Evolutionary conservation across 1,284 basidiomycete genomes (phyloP).

Genomic region (Boletellus sp.): DNA sequence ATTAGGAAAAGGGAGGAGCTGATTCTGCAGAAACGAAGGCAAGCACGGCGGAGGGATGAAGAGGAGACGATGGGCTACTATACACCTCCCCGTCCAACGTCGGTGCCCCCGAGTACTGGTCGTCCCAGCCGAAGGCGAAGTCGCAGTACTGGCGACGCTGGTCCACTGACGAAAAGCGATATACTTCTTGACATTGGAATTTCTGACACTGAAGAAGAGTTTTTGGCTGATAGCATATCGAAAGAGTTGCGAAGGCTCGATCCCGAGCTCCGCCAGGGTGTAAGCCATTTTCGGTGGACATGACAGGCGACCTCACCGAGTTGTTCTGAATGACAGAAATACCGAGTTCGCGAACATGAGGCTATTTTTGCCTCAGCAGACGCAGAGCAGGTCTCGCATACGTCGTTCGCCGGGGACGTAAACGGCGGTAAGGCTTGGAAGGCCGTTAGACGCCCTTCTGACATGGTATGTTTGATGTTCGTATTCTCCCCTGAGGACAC

Average conservation of each 20-base stretch:
- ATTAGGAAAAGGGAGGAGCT: conserved; percentile 64
- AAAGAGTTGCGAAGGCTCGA: conserved; percentile 62
- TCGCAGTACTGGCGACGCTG: conserved; percentile 69
- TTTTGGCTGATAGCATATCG: conserved; percentile 63
- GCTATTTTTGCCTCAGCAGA: conserved; percentile 83
- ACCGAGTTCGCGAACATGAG: conserved; percentile 66
- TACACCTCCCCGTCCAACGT: conserved; percentile 27
- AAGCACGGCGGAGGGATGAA: conserved; percentile 53
- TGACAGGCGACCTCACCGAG: conserved; percentile 1
- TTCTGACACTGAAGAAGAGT: conserved; percentile 45
- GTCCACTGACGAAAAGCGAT: conserved; percentile 38
- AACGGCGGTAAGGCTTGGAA: conserved; percentile 86
- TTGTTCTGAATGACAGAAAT: conserved; percentile 38
- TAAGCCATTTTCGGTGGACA: conserved; percentile 32
- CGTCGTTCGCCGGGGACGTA: conserved; percentile 72
- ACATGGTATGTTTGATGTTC: conserved; percentile 67
- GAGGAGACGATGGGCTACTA: conserved; percentile 40
- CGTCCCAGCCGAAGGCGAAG: conserved; percentile 61
- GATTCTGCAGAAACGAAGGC: conserved; percentile 69
- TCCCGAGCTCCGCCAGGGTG: conserved; percentile 44
- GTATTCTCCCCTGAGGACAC: background rate
- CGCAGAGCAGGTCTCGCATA: conserved; percentile 63
- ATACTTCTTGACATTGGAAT: conserved; percentile 41
- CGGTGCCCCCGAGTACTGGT: conserved; percentile 36
- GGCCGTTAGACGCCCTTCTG: conserved; percentile 82